Base-by-base conservation (phyloP, 371 early-diverging fungal species). In the Apophysomyces ossiformis region DNA sequence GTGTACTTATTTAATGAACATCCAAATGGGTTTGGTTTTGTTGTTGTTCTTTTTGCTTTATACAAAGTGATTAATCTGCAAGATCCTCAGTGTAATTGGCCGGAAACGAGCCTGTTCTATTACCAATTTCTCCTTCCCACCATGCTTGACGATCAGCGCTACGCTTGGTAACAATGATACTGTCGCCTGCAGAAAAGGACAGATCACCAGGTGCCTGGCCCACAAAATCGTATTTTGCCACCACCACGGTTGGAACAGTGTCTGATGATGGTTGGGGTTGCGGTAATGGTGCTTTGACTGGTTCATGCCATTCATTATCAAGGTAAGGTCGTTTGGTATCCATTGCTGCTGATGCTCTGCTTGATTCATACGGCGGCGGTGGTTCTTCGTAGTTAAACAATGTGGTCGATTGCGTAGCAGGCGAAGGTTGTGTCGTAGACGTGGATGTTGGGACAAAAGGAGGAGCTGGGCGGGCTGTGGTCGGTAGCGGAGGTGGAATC, bases 61-160 rank as follows among this genome's bases (percentile, higher is more conserved):
- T 26, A 26, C 32, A 26, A 26, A 26, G 0, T 26, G 32, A 2
- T 47, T 59, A 37, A 59, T 59, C 36, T 36, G 18, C 21, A 37
- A 71, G n/a, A 36, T 76, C 74, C 50, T 76, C 71, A 1, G 80
- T 79, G 37, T 75, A 77, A 57, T 79, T 79, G 4, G 80, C 80
- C 45, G 77, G 80, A 50, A 79, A 79, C 37, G 66, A 70, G 7
- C 94, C 94, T 62, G 71, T 76, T 12, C 69, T 68, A 16, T 84
- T 87, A 35, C 91, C 84, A 63, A 84, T 81, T 44, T 66, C 77
- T 4, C 95, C 95, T 61, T 84, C 84, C 95, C 95, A 94, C 94
- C 94, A 93, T 71, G 87, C 84, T 68, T 93, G 81, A 18, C 79
- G 77, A 60, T 82, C 79, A 0, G 81, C 87, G 0, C 87, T 84